These are phyloP conservation scores for Plasmodium vivax DNA, from an alignment of 169 alveolate species.

Conservation along the genomic window DNA sequence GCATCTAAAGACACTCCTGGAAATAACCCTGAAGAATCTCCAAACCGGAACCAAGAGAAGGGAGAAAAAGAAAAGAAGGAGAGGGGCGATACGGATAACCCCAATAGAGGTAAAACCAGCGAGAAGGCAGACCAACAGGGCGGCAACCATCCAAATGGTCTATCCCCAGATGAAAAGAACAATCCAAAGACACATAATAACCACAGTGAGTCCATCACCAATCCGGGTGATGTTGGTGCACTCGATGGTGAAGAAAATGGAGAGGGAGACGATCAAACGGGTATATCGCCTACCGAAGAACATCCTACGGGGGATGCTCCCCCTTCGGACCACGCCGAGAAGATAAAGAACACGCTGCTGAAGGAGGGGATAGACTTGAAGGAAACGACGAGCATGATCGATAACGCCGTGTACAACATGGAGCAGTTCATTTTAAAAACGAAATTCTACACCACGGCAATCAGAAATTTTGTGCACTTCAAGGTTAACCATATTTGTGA, in stretches of 20 bases:
- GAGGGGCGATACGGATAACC: too few species aligned
- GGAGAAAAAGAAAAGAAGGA: too few species aligned
- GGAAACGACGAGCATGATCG: constrained; percentile 23
- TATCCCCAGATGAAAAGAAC: too few species aligned
- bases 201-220: too few species aligned
- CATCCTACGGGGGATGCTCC: background rate
- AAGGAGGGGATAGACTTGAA: constrained; percentile 22
- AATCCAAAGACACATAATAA: too few species aligned
- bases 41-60: too few species aligned
- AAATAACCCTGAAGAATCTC: too few species aligned
- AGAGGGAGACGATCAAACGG: background rate
- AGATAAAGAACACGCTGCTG: constrained; percentile 4
- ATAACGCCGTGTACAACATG: constrained; percentile 16
- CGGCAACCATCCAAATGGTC: too few species aligned
- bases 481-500: constrained; percentile 48
- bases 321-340: background rate
- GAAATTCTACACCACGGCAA: constrained; percentile 26
- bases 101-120: too few species aligned
- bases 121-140: too few species aligned
- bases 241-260: background rate
- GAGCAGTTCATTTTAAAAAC: constrained; percentile 25
- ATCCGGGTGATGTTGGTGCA: too few species aligned
- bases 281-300: background rate
- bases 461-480: constrained; percentile 17
- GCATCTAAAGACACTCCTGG: too few species aligned